phyloP scores from a whole-genome alignment of 2,329 filamentous ascomycete genomes.

The Penicillium occitanis region DNA sequence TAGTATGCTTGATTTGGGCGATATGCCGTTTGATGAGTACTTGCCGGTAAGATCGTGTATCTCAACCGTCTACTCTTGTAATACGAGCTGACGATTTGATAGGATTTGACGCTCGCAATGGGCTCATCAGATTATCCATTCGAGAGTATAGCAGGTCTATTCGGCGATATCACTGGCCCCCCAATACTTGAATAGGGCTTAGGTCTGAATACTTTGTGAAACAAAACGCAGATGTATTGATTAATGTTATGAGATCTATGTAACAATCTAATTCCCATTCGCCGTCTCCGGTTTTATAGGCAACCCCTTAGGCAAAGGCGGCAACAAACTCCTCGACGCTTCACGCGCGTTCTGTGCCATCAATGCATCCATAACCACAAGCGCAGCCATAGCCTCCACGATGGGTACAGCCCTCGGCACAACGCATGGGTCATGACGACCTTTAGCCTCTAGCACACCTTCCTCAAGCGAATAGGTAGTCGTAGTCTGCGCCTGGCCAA shows the following conservation, averaged over 20 bases:
- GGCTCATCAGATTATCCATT: constrained; percentile 40
- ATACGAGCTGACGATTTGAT: too few relatives aligned
- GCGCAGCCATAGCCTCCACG: constrained; percentile 80
- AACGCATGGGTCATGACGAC: constrained; percentile 90
- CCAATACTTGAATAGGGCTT: background rate
- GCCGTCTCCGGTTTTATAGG: constrained; percentile 30
- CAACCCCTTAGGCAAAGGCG: constrained; percentile 40
- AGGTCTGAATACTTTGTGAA: too few relatives aligned
- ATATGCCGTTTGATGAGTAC: background rate
- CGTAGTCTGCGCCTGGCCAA: constrained; percentile 83
- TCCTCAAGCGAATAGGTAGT: constrained; percentile 73
- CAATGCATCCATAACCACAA: constrained; percentile 83
- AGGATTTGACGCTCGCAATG: constrained; percentile 32
- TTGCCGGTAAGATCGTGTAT: background rate
- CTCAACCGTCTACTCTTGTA: too few relatives aligned
- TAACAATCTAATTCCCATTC: constrained; percentile 10
- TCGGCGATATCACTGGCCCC: constrained; percentile 31
- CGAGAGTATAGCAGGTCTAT: constrained; percentile 36
- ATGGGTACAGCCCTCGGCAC: constrained; percentile 76
- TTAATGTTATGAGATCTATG: background rate
- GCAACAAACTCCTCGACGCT: constrained; percentile 48
- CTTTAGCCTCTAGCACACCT: constrained; percentile 84
- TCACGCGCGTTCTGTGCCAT: constrained; percentile 73
- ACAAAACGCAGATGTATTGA: background rate
- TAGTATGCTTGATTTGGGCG: background rate